phyloP scores from a whole-genome alignment of 2,329 filamentous ascomycete genomes.

The Knufia fluminis region DNA sequence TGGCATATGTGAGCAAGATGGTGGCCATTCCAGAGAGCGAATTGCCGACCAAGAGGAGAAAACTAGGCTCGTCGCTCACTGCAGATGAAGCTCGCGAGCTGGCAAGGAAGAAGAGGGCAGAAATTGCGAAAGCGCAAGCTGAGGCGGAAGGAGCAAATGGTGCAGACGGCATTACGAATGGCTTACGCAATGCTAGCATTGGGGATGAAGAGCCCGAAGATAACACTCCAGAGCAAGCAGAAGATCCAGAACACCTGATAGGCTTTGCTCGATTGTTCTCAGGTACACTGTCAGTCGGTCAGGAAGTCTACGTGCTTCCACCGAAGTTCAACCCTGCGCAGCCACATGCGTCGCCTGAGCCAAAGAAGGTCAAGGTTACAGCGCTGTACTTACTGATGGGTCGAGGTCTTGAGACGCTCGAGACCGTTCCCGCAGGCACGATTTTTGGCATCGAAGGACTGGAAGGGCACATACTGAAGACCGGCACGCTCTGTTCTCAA shows the following conservation, averaged over 20 bases:
- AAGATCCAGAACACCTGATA: constrained; percentile 78
- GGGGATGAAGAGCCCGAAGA: constrained; percentile 44
- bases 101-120: constrained; percentile 77
- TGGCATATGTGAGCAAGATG: constrained; percentile 98
- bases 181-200: constrained; percentile 44
- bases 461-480: constrained; percentile 89
- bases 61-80: constrained; percentile 57
- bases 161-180: constrained; percentile 52
- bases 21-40: constrained; percentile 90
- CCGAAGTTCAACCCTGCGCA: constrained; percentile 85
- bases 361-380: constrained; percentile 73
- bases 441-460: constrained; percentile 92
- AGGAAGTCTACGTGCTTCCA: constrained; percentile 80
- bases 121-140: constrained; percentile 71
- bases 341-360: constrained; percentile 61
- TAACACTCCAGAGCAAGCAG: constrained; percentile 20
- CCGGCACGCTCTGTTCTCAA: constrained; percentile 83
- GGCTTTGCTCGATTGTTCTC: constrained; percentile 93
- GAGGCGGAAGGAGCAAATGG: constrained; percentile 49
- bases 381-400: constrained; percentile 96
- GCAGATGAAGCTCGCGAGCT: constrained; percentile 85
- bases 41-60: constrained; percentile 73
- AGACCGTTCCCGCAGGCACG: constrained; percentile 80
- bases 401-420: constrained; percentile 69
- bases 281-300: constrained; percentile 77